phyloP scores from a whole-genome alignment of 495 filamentous ascomycete genomes.

The Aspergillus homomorphus region DNA sequence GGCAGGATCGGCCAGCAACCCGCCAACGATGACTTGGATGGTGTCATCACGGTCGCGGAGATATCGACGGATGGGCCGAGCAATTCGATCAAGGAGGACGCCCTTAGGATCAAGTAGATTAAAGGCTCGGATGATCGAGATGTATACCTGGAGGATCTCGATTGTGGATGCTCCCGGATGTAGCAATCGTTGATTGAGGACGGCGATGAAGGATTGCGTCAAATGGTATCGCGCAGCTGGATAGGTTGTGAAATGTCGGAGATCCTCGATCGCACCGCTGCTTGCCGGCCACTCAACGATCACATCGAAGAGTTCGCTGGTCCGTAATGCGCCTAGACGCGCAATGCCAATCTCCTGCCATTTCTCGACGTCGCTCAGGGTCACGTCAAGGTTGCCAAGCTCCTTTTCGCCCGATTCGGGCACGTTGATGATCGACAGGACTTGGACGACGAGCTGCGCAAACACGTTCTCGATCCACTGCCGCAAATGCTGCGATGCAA shows the following conservation, averaged over 20 bases:
- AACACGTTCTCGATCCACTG: slow-evolving; percentile 74
- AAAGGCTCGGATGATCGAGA: slow-evolving; percentile 87
- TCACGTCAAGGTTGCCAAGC: slow-evolving; percentile 38
- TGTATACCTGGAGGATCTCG: slow-evolving; percentile 86
- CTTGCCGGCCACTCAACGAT: slow-evolving; percentile 80
- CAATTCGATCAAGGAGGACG: slow-evolving; percentile 83
- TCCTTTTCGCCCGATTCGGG: slow-evolving; percentile 22
- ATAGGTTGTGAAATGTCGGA: slow-evolving; percentile 59
- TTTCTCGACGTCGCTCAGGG: slow-evolving; percentile 61
- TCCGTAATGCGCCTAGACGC: slow-evolving; percentile 74
- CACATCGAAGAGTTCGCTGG: slow-evolving; percentile 82
- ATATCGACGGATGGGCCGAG: slow-evolving; percentile 78
- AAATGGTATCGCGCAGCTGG: slow-evolving; percentile 58
- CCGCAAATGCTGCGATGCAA: slow-evolving; percentile 53
- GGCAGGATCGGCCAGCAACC: slow-evolving; percentile 69
- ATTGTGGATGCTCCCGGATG: slow-evolving; percentile 87
- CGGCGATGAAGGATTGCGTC: slow-evolving; percentile 66
- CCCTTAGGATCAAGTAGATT: slow-evolving; percentile 86
- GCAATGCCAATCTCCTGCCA: slow-evolving; percentile 81
- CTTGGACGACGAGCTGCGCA: slow-evolving; percentile 61
- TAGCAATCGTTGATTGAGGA: slow-evolving; percentile 68
- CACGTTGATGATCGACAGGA: slow-evolving; percentile 48
- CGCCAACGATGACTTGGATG: slow-evolving; percentile 78
- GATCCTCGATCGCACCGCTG: slow-evolving; percentile 78
- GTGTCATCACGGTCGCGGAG: slow-evolving; percentile 93